Conservation (phyloP, 805 yeast species). For the Starmerella floris region DNA sequence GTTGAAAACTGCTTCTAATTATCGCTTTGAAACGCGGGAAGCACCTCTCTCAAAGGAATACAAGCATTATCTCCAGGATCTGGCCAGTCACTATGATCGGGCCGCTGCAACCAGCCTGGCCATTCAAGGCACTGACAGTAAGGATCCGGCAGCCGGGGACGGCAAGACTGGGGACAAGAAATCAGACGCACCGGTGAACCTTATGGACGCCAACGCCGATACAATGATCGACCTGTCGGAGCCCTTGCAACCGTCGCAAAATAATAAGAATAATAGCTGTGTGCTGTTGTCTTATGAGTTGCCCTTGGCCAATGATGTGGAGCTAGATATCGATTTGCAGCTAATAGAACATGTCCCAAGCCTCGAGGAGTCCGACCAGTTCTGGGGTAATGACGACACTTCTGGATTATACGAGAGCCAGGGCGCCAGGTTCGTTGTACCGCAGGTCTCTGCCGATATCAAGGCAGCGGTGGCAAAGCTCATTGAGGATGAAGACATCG, state of each 20-base stretch:
- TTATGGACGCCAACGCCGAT: neutral
- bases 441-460: conserved; percentile 16
- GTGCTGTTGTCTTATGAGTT: conserved; percentile 10
- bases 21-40: conserved; percentile 77
- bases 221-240: neutral
- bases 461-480: conserved; percentile 13
- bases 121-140: neutral
- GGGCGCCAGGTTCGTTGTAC: conserved; percentile 18
- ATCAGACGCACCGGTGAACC: neutral
- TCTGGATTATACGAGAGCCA: conserved; percentile 36
- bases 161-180: neutral
- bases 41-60: conserved; percentile 44
- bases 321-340: conserved; percentile 26
- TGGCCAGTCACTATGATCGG: conserved; percentile 25
- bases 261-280: neutral
- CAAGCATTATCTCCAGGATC: conserved; percentile 32
- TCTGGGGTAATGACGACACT: conserved; percentile 62
- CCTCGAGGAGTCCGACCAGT: conserved; percentile 53
- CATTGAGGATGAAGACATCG: conserved; percentile 5
- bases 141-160: neutral
- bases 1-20: conserved; percentile 54
- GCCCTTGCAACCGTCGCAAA: neutral
- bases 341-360: conserved; percentile 55
- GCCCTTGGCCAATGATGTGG: conserved; percentile 20
- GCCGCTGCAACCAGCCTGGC: neutral